Evolutionary conservation across 176 grass and related monocot genomes (phyloP), one percentile per base, ranked within the genome.

Genomic region (Musa schizocarpa): DNA sequence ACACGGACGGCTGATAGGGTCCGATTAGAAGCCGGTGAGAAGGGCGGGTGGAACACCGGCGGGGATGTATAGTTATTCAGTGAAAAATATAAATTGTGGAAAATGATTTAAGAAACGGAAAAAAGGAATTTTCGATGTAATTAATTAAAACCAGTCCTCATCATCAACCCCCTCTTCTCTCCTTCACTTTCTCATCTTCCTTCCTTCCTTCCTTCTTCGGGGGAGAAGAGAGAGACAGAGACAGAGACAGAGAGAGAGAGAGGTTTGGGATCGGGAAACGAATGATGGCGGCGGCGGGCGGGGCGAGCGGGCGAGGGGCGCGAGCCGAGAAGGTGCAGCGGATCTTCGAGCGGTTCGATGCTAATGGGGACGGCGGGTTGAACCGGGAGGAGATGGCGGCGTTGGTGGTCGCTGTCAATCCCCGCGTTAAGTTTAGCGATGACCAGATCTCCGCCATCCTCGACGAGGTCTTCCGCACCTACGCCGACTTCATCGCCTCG

Each of bases 391-490:
- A 98, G 88, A 91, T 98, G 90, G 84, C 95, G 20, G 81, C 76
- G n/a, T 82, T 98, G 62, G 95, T 98, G 63, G 88, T 85, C 0
- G 82, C 95, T 19, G 95, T 98, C 61, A 98, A 98, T 63, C 86
- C 86, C 1, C 66, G 90, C 11, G 90, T 94, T 34, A 89, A 87
- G 76, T 98, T 98, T 88, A 94, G 87, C 80, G 88, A 91, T 9
- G 88, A 87, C 73, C 95, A 99, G 84, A 91, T 99, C 84, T 83
- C 82, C 78, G 81, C 82, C 74, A 94, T 99, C 83, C 88, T 99
- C 75, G 90, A 99, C 73, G 95, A 93, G 84, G 95, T 99, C 14
- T 99, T 94, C 87, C 86, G 95, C 76, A 90, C 90, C 77, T 99
- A 99, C 72, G 72, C 82, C 50, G 90, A 92, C 63, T 97, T 91